Conservation (phyloP, 2,329 filamentous ascomycete genomes). For the Cladophialophora immunda region DNA sequence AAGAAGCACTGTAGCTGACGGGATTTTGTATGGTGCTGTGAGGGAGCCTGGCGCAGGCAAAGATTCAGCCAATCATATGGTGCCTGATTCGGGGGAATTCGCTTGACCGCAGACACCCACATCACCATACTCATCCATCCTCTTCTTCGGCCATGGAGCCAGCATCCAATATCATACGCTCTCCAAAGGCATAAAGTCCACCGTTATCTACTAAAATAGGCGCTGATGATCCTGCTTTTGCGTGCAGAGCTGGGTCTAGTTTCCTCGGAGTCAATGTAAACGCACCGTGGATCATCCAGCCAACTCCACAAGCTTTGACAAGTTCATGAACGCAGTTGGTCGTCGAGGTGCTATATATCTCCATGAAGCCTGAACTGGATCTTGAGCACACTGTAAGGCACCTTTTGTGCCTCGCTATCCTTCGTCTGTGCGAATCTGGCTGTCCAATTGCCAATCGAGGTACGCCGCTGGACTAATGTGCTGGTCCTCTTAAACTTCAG, state of each 20-base stretch:
- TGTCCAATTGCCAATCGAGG: too few relatives aligned
- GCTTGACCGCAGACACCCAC: background rate
- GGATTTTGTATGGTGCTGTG: background rate
- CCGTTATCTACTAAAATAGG: too few relatives aligned
- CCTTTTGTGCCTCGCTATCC: background rate
- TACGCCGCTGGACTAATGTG: background rate
- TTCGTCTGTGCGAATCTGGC: background rate
- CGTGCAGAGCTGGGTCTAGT: too few relatives aligned
- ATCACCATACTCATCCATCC: too few relatives aligned
- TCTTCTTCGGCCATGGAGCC: too few relatives aligned
- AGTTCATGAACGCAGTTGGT: background rate
- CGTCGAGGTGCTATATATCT: background rate
- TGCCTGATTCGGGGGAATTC: background rate
- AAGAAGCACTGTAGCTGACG: background rate
- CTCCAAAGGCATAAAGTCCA: too few relatives aligned
- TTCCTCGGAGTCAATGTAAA: background rate
- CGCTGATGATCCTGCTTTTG: too few relatives aligned
- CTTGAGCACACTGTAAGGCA: background rate
- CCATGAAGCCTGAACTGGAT: background rate
- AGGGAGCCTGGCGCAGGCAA: background rate
- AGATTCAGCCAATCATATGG: background rate
- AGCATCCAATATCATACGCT: background rate
- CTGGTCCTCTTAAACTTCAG: background rate
- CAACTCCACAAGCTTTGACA: background rate
- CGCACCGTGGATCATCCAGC: background rate